Evolutionary conservation across 371 early-diverging fungal genomes (phyloP).

Genomic region (Syncephalis plumigaleata): DNA sequence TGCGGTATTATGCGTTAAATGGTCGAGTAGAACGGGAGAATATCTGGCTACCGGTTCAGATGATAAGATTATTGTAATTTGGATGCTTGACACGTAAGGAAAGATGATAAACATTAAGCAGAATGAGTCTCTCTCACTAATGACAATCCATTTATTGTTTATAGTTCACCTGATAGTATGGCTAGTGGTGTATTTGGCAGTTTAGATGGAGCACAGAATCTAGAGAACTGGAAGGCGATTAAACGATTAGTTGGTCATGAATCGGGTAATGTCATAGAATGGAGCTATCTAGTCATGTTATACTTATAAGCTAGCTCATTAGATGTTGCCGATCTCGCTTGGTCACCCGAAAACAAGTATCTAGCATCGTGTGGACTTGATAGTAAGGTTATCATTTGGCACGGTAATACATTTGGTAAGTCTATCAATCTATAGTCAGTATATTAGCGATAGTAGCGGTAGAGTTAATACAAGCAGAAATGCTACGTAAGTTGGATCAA

Average conservation of each 20-base stretch:
- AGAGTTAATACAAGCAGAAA: conserved; percentile 17
- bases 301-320: background rate
- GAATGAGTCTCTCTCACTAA: background rate
- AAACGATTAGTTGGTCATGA: conserved; percentile 75
- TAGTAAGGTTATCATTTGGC: conserved; percentile 68
- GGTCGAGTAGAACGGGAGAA: conserved; percentile 51
- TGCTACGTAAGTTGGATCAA: conserved; percentile 37
- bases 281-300: background rate
- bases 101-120: background rate
- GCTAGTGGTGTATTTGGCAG: conserved; percentile 33
- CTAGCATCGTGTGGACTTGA: conserved; percentile 88
- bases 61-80: conserved; percentile 71
- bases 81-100: conserved; percentile 45
- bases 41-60: conserved; percentile 83
- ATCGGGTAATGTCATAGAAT: background rate
- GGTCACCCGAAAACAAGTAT: conserved; percentile 76
- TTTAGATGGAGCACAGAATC: conserved; percentile 18
- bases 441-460: background rate
- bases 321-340: conserved; percentile 86
- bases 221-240: conserved; percentile 60
- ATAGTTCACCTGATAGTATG: background rate
- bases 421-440: background rate
- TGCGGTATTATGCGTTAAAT: conserved; percentile 81
- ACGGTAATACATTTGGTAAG: conserved; percentile 60
- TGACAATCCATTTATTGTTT: background rate